Evolutionary conservation across 176 grass and related monocot species (phyloP), one percentile per base, ranked within the genome.

Genomic region (Olyra latifolia): DNA sequence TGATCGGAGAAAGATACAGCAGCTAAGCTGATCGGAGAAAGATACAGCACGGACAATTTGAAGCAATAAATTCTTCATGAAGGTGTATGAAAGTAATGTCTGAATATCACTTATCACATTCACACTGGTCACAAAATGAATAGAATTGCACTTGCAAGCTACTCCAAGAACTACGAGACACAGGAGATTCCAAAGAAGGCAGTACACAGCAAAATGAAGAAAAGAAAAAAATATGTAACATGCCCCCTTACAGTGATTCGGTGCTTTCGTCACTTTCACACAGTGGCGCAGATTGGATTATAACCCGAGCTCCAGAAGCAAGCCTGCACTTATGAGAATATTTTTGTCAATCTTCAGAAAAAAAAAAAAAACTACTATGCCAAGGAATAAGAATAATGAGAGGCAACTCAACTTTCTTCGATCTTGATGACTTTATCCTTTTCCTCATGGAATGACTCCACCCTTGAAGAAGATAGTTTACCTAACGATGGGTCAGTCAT

Each of bases 301-400:
- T 92, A 95, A 98, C 88, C 86, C 73, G 82, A 85, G 95, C 95
- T 81, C 95, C 95, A 82, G 95, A 98, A 90, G 89, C 79, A 91
- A 98, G 95, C 90, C 95, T 98, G 95, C 72, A 92, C 43, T 75
- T 80, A 73, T 4, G 40, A 85, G 19, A 72, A 2, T 8, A 42
- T 58, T 45, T 70, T 35, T 80, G 86, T 91, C 84, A 93, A 65
- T 89, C 41, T 47, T 45, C 3, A 74, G 58, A 72, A 47, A 47
- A 25, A 73, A 72, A 47, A 47, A 32, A 73, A 29, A 77, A 57
- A 47, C 11, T 27, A 29, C 25, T 46, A 48, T 27, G 39, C 23
- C 3, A 77, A 86, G 0, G 16, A 17, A 78, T 57, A 67, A 23
- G 15, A 88, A 75, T 22, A 61, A 19, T 66, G 74, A 75, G 64